Evolutionary conservation across 129 eudicot species (phyloP).

Genomic region (Chrysanthemum makinoi): DNA sequence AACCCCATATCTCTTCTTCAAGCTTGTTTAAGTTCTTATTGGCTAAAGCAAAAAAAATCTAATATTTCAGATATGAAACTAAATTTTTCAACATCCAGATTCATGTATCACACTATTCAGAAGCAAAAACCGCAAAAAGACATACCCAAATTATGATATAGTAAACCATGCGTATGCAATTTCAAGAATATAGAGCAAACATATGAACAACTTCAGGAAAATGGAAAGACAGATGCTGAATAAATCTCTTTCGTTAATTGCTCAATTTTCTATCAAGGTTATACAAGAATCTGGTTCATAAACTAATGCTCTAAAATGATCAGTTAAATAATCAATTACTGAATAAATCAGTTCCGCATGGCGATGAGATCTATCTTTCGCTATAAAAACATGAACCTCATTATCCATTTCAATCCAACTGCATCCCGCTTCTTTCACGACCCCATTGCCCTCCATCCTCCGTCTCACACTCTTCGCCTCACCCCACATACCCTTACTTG

Average conservation of each 20-base stretch:
- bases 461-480: constrained; percentile 56
- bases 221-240: neutral
- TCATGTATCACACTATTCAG: too few relatives aligned
- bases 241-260: neutral
- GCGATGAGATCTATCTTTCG: constrained; percentile 46
- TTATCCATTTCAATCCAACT: constrained; percentile 66
- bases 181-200: neutral
- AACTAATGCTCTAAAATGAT: constrained; percentile 39
- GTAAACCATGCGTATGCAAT: too few relatives aligned
- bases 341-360: constrained; percentile 37
- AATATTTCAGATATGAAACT: too few relatives aligned
- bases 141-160: too few relatives aligned
- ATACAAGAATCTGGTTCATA: constrained; percentile 32
- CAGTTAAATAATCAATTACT: constrained; percentile 31
- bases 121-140: too few relatives aligned
- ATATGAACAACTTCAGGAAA: neutral
- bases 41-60: too few relatives aligned
- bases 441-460: constrained; percentile 51
- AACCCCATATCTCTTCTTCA: too few relatives aligned
- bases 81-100: too few relatives aligned
- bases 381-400: constrained; percentile 44
- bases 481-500: constrained; percentile 58
- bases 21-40: too few relatives aligned
- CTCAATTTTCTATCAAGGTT: constrained; percentile 26
- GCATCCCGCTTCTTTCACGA: constrained; percentile 64